Percentiles rank a stretch among this genome's conserved stretches.
phyloP scores from a whole-genome alignment of 768 basidiomycete genomes.

The Lentinula edodes region DNA sequence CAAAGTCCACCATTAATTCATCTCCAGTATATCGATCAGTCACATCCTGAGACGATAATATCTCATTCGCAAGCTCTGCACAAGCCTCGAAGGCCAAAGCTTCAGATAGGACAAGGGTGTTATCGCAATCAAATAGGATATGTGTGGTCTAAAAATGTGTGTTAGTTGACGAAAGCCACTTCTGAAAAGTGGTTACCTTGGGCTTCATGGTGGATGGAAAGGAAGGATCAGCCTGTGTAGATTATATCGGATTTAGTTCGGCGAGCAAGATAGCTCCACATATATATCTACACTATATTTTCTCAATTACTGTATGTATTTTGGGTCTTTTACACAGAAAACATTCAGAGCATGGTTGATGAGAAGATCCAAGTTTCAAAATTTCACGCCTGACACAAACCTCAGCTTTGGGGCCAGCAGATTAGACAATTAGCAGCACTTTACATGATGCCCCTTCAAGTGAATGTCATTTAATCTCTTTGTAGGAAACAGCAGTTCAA shows the following conservation, averaged over 20 bases:
- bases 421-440: no score
- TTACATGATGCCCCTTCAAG: no score
- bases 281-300: no score
- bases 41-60: slow-evolving; percentile 13
- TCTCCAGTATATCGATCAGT: slow-evolving; percentile 18
- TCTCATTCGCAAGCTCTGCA: slow-evolving; percentile 19
- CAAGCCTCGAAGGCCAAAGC: slow-evolving; percentile 19
- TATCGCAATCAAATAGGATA: slow-evolving; percentile 21
- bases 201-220: not conserved
- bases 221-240: not conserved
- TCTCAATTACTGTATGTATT: no score
- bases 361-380: no score
- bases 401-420: no score
- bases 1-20: slow-evolving; percentile 16
- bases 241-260: not conserved
- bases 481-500: no score
- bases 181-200: not conserved
- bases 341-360: no score
- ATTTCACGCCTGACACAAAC: no score
- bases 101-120: slow-evolving; percentile 19
- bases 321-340: no score
- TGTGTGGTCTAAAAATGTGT: slow-evolving; percentile 11
- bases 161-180: not conserved
- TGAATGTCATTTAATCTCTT: no score
- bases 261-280: no score